Percentiles rank a stretch among this genome's conserved stretches.
Evolutionary conservation across 495 filamentous ascomycete genomes (phyloP).

Genomic region (Podospora australis): DNA sequence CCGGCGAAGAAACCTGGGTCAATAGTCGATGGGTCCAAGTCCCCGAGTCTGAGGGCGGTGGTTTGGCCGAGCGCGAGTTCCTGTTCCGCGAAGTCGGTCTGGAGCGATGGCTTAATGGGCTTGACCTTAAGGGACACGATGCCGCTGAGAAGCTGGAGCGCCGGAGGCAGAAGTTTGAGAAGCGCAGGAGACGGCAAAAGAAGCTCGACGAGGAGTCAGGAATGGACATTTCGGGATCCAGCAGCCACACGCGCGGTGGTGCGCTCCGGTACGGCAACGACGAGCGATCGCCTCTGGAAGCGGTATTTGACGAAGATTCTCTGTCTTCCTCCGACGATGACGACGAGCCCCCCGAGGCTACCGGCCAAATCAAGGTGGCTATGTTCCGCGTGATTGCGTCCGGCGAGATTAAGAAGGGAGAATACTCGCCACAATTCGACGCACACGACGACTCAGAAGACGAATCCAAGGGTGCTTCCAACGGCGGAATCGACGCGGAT

Average conservation of each 20-base stretch:
- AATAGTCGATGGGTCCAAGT: constrained; percentile 97
- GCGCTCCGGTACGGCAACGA: constrained; percentile 75
- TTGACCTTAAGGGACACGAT: constrained; percentile 85
- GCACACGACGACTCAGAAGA: constrained; percentile 83
- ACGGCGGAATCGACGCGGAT: constrained; percentile 52
- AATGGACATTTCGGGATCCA: constrained; percentile 40
- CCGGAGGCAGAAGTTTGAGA: constrained; percentile 80
- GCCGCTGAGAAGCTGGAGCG: constrained; percentile 82
- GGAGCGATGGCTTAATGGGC: constrained; percentile 89
- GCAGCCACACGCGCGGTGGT: constrained; percentile 24
- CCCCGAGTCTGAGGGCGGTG: constrained; percentile 82
- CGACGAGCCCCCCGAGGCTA: constrained; percentile 86
- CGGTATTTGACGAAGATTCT: constrained; percentile 65
- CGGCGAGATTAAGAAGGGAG: constrained; percentile 92
- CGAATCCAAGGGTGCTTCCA: constrained; percentile 37
- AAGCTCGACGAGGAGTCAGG: constrained; percentile 42
- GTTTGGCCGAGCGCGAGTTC: constrained; percentile 93
- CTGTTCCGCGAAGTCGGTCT: constrained; percentile 95
- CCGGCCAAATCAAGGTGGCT: constrained; percentile 96
- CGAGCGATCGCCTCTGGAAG: constrained; percentile 63
- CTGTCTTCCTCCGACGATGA: constrained; percentile 79
- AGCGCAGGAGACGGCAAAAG: constrained; percentile 65
- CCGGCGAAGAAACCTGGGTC: constrained; percentile 98
- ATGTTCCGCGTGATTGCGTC: constrained; percentile 93
- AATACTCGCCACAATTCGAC: constrained; percentile 97